Evolutionary conservation across 148 eudicot species (phyloP).

Genomic region (Tetragonia tetragonoides): DNA sequence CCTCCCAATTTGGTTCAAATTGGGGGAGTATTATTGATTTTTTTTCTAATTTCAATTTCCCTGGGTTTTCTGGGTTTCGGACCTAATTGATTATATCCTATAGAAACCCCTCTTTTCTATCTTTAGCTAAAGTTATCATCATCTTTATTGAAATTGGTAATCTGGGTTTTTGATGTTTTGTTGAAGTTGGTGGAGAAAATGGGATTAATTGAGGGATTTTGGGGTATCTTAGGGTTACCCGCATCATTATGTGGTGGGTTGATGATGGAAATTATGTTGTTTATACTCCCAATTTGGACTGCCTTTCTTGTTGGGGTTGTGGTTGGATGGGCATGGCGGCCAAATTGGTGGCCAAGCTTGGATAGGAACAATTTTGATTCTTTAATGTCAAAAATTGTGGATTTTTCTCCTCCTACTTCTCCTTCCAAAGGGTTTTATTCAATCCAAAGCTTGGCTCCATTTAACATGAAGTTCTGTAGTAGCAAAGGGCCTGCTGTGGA

Average conservation of each 20-base stretch:
- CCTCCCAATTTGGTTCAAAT: slow-evolving; percentile 17
- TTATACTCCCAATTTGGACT: slow-evolving; percentile 63
- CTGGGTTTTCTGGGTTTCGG: slow-evolving; percentile 16
- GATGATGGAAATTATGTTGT: slow-evolving; percentile 44
- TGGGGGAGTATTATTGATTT: slow-evolving; percentile 4
- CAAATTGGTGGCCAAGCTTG: slow-evolving; percentile 77
- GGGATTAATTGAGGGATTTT: slow-evolving; percentile 49
- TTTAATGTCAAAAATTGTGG: slow-evolving; percentile 39
- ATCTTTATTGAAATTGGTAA: slow-evolving; percentile 11
- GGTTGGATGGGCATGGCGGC: slow-evolving; percentile 90
- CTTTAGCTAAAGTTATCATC: slow-evolving; percentile 1
- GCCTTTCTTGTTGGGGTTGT: slow-evolving; percentile 76
- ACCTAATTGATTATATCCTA: slow-evolving; percentile 5
- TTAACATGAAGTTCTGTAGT: slow-evolving; percentile 36
- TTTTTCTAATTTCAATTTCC: neutral
- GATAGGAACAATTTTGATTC: slow-evolving; percentile 32
- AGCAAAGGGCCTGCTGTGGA: slow-evolving; percentile 20
- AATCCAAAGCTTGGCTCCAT: slow-evolving; percentile 34
- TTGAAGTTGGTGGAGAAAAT: slow-evolving; percentile 23
- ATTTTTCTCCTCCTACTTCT: slow-evolving; percentile 38
- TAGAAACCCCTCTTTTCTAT: slow-evolving; percentile 16
- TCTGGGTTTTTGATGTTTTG: slow-evolving; percentile 20
- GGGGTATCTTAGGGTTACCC: slow-evolving; percentile 48
- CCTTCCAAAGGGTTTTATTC: slow-evolving; percentile 36
- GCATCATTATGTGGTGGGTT: slow-evolving; percentile 37